Evolutionary conservation across 371 early-diverging fungal genomes (phyloP).

Genomic region (Syncephalastrum racemosum): DNA sequence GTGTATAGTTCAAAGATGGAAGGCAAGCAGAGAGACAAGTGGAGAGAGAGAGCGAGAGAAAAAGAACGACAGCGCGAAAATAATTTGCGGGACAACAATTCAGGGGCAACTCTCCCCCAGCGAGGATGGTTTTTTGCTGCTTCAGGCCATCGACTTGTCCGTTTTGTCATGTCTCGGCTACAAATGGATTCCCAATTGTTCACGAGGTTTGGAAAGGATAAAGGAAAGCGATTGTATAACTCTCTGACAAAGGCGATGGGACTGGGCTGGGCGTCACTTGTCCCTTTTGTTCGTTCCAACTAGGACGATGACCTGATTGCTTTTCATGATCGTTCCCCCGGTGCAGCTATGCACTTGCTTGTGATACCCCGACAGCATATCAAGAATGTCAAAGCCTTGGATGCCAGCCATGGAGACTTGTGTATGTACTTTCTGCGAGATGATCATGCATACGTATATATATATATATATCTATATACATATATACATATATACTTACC

Average conservation of each 20-base stretch:
- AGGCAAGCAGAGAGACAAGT: too few relatives aligned
- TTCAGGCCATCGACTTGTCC: conserved; percentile 7
- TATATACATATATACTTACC: too few relatives aligned
- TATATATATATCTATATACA: too few relatives aligned
- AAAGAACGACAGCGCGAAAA: too few relatives aligned
- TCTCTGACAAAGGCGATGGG: neutral
- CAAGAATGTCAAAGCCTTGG: conserved; percentile 33
- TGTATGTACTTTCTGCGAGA: conserved; percentile 31
- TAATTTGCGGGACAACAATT: too few relatives aligned
- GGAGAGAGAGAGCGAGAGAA: too few relatives aligned
- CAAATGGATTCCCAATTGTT: conserved; percentile 23
- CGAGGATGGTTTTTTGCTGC: too few relatives aligned
- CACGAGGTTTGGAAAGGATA: conserved; percentile 15
- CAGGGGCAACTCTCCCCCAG: too few relatives aligned
- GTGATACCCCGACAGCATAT: conserved; percentile 57
- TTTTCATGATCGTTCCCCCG: conserved; percentile 62
- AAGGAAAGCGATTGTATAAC: conserved; percentile 3
- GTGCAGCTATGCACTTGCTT: conserved; percentile 51
- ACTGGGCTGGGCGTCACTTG: neutral
- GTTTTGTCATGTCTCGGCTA: conserved; percentile 21
- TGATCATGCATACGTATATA: too few relatives aligned
- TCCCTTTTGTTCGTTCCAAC: neutral
- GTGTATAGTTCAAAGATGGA: neutral
- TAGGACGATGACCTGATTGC: conserved; percentile 55
- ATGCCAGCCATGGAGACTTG: conserved; percentile 41